Conservation (phyloP, 1,284 basidiomycete species). For the Austropuccinia psidii region DNA sequence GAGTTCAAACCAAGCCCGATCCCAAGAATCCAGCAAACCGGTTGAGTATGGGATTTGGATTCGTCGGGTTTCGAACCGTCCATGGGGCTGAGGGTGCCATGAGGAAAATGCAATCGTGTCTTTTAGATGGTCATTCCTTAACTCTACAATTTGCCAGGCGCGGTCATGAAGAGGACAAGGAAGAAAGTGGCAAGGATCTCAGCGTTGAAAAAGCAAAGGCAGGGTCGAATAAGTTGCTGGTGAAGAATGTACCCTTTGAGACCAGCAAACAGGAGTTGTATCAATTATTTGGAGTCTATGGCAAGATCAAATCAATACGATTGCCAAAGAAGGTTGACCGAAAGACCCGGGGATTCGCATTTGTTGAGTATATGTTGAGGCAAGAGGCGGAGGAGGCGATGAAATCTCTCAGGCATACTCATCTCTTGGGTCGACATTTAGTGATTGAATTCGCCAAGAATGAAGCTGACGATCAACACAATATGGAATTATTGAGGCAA, state of each 20-base stretch:
- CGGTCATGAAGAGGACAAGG: constrained; percentile 57
- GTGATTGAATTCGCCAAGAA: constrained; percentile 91
- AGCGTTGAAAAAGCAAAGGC: constrained; percentile 50
- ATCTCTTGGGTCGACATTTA: constrained; percentile 88
- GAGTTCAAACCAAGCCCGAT: constrained; percentile 84
- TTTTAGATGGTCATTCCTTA: constrained; percentile 78
- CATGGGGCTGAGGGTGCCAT: constrained; percentile 70
- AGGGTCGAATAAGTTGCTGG: constrained; percentile 77
- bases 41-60: constrained; percentile 92
- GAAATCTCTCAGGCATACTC: constrained; percentile 77
- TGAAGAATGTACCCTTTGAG: constrained; percentile 98
- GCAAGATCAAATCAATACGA: constrained; percentile 81
- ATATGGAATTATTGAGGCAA: constrained; percentile 65
- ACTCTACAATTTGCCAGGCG: constrained; percentile 80
- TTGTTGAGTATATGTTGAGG: constrained; percentile 81
- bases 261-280: constrained; percentile 85
- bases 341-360: constrained; percentile 83
- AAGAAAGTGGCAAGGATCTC: constrained; percentile 48
- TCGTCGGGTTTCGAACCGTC: constrained; percentile 75
- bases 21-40: constrained; percentile 57
- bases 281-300: constrained; percentile 77
- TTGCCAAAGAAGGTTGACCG: constrained; percentile 79
- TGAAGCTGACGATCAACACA: constrained; percentile 54
- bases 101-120: constrained; percentile 68
- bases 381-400: constrained; percentile 80